Evolutionary conservation across 352 stramenopile species (phyloP).

Genomic region (Globisporangium parvum): DNA sequence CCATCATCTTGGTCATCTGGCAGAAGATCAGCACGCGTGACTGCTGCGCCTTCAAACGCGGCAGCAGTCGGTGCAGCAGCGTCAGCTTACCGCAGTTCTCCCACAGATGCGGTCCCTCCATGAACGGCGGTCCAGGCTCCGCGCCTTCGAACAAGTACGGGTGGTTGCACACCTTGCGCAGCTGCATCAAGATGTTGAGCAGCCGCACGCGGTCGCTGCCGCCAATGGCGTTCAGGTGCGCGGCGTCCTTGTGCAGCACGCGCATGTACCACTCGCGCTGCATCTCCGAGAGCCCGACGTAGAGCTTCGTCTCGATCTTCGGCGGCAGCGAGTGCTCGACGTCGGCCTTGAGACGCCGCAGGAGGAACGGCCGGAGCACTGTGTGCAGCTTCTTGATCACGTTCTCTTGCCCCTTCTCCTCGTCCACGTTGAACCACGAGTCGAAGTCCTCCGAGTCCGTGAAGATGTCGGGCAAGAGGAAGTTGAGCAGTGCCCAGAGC

Average conservation of each 20-base stretch:
- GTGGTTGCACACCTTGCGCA: constrained; percentile 99
- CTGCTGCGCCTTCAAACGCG: constrained; percentile 79
- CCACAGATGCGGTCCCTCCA: constrained; percentile 96
- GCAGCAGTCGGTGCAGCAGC: constrained; percentile 93
- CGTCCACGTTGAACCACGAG: constrained; percentile 98
- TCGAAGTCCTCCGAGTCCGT: constrained; percentile 97
- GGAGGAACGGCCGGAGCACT: constrained; percentile 96
- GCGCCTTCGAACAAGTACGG: constrained; percentile 99
- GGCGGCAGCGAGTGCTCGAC: constrained; percentile 96
- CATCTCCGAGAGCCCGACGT: constrained; percentile 96
- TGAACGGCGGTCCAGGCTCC: constrained; percentile 95
- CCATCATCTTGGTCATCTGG: constrained; percentile 99
- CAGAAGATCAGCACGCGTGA: constrained; percentile 98
- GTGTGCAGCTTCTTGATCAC: constrained; percentile 97
- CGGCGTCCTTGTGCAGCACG: constrained; percentile 93
- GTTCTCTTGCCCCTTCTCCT: constrained; percentile 94
- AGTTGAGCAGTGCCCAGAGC: constrained; percentile 99
- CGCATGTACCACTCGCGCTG: constrained; percentile 99
- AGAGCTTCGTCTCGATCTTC: constrained; percentile 99
- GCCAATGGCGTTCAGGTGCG: constrained; percentile 96
- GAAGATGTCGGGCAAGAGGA: constrained; percentile 94
- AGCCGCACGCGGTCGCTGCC: constrained; percentile 93
- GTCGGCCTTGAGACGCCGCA: constrained; percentile 97
- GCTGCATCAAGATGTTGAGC: constrained; percentile 98
- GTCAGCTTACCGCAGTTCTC: constrained; percentile 98